These are phyloP conservation scores for Leersia perrieri DNA, from an alignment of 176 grass and related monocot genomes.

Conservation along the genomic window DNA sequence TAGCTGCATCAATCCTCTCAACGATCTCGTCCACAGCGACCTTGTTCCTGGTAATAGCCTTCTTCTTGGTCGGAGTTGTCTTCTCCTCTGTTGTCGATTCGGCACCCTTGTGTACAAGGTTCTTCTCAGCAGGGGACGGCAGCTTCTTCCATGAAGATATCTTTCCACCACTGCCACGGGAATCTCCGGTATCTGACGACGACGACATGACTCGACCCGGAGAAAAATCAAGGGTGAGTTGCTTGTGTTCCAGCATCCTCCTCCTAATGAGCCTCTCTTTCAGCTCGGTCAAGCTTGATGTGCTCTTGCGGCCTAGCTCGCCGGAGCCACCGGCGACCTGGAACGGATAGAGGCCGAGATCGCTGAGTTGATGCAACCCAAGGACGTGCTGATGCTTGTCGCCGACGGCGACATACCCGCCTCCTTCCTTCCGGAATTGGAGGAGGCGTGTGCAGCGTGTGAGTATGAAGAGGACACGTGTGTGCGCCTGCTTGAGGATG, in stretches of 20 bases:
- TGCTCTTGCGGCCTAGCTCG: constrained; percentile 55
- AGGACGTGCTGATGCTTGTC: constrained; percentile 51
- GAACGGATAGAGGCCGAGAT: constrained; percentile 69
- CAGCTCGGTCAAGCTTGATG: constrained; percentile 64
- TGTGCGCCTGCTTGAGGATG: constrained; percentile 68
- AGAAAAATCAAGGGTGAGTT: constrained; percentile 63
- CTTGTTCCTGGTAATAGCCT: constrained; percentile 48
- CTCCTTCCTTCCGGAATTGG: constrained; percentile 80
- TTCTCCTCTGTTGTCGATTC: constrained; percentile 34
- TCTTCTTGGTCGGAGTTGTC: constrained; percentile 42
- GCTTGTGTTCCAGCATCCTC: constrained; percentile 65
- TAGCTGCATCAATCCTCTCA: constrained; percentile 52
- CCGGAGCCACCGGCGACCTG: constrained; percentile 31
- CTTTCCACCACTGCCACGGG: constrained; percentile 50
- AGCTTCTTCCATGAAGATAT: constrained; percentile 98
- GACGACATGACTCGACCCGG: constrained; percentile 19
- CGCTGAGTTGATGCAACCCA: constrained; percentile 76
- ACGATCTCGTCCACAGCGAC: constrained; percentile 48
- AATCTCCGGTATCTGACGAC: constrained; percentile 17
- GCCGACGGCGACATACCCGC: constrained; percentile 2
- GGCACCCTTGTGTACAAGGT: constrained; percentile 17
- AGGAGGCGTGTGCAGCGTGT: constrained; percentile 87
- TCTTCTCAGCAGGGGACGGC: constrained; percentile 83
- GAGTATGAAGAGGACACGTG: constrained; percentile 86
- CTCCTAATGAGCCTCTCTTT: constrained; percentile 77